phyloP scores from a whole-genome alignment of 2,329 filamentous ascomycete genomes.

The Diaporthe destruens region DNA sequence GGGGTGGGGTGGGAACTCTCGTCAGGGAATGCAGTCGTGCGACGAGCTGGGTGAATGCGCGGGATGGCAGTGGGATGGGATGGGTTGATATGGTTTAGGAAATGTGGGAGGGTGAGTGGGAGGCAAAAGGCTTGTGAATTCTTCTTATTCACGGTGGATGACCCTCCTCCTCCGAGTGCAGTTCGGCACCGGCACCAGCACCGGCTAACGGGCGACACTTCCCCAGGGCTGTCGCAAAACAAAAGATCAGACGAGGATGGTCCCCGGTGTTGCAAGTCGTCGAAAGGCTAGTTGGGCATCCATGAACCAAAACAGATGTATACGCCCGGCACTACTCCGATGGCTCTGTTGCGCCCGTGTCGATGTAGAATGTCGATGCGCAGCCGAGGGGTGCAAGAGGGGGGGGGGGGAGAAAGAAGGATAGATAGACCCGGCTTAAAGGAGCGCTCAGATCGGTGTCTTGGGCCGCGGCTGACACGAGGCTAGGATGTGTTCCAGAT shows the following conservation, averaged over 20 bases:
- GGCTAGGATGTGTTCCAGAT: conserved; percentile 29
- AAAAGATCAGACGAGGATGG: conserved; percentile 20
- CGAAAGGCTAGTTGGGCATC: conserved; percentile 13
- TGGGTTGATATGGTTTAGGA: background rate
- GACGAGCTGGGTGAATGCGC: background rate
- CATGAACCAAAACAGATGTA: conserved; percentile 21
- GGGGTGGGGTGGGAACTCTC: no score
- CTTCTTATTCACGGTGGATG: conserved; percentile 26
- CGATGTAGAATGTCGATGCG: conserved; percentile 3
- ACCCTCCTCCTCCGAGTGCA: background rate
- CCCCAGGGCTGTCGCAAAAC: background rate
- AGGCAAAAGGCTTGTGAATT: conserved; percentile 18
- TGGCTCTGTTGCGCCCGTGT: conserved; percentile 1
- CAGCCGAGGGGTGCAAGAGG: background rate
- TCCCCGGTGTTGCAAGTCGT: conserved; percentile 1
- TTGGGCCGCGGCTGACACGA: conserved; percentile 18
- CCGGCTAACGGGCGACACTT: conserved; percentile 6
- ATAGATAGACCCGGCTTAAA: background rate
- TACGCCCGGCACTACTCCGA: background rate
- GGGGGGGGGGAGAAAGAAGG: background rate
- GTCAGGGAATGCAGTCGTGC: background rate
- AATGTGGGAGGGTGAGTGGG: background rate
- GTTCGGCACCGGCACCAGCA: conserved; percentile 7
- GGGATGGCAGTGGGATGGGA: conserved; percentile 6
- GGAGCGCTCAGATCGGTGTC: background rate